Base-by-base conservation (phyloP, 2,329 filamentous ascomycete species). In the Penicillium brevicompactum region DNA sequence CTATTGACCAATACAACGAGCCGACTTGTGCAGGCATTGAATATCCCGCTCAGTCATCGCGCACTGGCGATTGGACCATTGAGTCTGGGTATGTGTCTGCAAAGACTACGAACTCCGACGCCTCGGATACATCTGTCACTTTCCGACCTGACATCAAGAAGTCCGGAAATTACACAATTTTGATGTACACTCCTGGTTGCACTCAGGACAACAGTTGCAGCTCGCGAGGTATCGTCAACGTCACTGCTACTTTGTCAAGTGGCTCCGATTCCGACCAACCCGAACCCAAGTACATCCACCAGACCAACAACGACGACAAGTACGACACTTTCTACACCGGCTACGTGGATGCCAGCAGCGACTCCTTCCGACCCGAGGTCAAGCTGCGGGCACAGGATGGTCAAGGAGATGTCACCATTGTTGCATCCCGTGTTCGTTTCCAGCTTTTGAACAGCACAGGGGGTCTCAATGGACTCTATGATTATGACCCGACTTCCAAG, bases 261-360 rank as follows among this genome's bases (percentile, higher is more conserved):
- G 68, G 68, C 30, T 75, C 63, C 67, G 80, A 69, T 67, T 75
- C 53, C 68, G 74, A 64, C 63, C 76, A 65, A 59, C 78, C 83
- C 5, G 80, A 87, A 54, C 81, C 84, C 27, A 84, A 81, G 1
- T 82, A 84, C 0, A 77, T 97, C 7, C 95, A 84, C 70, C 94
- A 99, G 74, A 96, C 92, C 16, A 99, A 99, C 76, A 84, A 95
- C 70, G 95, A 88, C 72, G 93, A 97, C 79, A 99, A 99, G 74
- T 97, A 96, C 69, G 94, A 99, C 70, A 87, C 90, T 63, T 87
- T 99, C 55, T 96, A 92, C 75, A 89, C 88, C 62, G 94, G 92
- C 45, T 86, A 86, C 62, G 86, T 99, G 51, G 91, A 97, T 69
- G 87, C 87, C 51, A 86, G 84, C 50, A 87, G 84, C 9, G 79